phyloP scores from a whole-genome alignment of 345 rosid genomes.

The Sisymbrium irio region DNA sequence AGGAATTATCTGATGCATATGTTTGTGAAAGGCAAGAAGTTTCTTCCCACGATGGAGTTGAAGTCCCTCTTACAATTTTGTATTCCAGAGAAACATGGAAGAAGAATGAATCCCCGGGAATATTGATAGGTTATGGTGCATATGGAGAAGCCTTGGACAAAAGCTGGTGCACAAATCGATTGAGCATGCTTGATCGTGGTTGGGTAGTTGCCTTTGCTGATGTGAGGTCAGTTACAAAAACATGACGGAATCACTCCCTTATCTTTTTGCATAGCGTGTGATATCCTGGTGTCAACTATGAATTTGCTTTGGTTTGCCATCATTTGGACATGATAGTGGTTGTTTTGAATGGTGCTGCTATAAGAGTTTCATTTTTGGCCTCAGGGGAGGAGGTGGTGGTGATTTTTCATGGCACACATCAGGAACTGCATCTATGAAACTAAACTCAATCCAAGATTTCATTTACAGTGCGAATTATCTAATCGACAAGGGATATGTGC shows the following conservation, averaged over 20 bases:
- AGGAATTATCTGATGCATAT: constrained; percentile 51
- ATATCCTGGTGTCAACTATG: neutral
- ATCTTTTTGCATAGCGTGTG: neutral
- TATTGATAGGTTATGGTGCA: constrained; percentile 81
- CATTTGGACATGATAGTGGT: neutral
- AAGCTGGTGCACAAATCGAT: constrained; percentile 69
- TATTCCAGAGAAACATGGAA: constrained; percentile 65
- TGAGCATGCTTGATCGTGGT: constrained; percentile 90
- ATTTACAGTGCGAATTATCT: constrained; percentile 56
- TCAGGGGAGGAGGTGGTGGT: constrained; percentile 55
- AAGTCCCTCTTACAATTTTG: constrained; percentile 71
- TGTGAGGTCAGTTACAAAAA: constrained; percentile 59
- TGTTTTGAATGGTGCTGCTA: neutral
- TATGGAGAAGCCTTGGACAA: constrained; percentile 83
- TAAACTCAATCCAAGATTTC: constrained; percentile 71
- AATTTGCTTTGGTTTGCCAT: neutral
- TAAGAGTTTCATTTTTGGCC: constrained; percentile 16
- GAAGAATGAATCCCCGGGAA: constrained; percentile 59
- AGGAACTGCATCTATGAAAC: constrained; percentile 58
- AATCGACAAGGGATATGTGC: constrained; percentile 63
- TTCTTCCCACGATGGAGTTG: constrained; percentile 68
- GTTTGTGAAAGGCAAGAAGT: constrained; percentile 71
- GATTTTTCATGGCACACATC: constrained; percentile 81
- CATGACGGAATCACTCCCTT: neutral
- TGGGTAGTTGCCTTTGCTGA: constrained; percentile 95